A percentile compares a stretch with the other conserved stretches of the same genome.
phyloP scores from a whole-genome alignment of 148 eudicot species.

The Fagopyrum tataricum region DNA sequence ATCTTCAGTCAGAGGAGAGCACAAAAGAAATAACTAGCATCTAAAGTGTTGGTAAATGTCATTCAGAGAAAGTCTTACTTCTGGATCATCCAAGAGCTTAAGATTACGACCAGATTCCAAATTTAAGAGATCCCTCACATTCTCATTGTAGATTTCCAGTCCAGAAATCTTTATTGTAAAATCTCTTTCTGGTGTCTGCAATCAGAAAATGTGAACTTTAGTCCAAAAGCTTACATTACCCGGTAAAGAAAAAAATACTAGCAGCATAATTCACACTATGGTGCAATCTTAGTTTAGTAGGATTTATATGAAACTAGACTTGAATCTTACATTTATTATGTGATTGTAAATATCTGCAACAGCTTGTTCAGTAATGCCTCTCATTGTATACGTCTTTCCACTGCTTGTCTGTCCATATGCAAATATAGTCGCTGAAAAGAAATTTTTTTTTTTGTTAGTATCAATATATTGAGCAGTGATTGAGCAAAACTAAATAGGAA shows the following conservation, averaged over 20 bases:
- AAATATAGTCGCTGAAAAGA: slow-evolving; percentile 74
- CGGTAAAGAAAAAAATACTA: too few relatives aligned
- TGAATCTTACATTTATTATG: slow-evolving; percentile 47
- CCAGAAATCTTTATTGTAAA: slow-evolving; percentile 79
- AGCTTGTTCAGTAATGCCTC: slow-evolving; percentile 90
- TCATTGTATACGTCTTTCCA: slow-evolving; percentile 90
- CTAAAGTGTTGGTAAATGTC: background rate
- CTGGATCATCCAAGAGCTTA: slow-evolving; percentile 91
- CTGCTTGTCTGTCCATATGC: slow-evolving; percentile 98
- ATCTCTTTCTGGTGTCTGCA: slow-evolving; percentile 85
- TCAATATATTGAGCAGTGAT: background rate
- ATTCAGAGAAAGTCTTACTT: slow-evolving; percentile 29
- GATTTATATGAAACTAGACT: background rate
- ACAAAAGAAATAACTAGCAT: background rate
- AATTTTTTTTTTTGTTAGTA: background rate
- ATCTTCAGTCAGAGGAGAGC: background rate
- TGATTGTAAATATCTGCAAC: slow-evolving; percentile 66
- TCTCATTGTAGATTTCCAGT: slow-evolving; percentile 89
- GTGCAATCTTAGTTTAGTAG: too few relatives aligned
- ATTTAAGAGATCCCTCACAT: slow-evolving; percentile 81
- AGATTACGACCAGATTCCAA: slow-evolving; percentile 88
- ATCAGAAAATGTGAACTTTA: background rate
- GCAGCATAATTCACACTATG: too few relatives aligned
- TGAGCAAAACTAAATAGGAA: background rate
- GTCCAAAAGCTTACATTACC: background rate